phyloP scores from a whole-genome alignment of 352 stramenopile species.

The Phytophthora rubi region DNA sequence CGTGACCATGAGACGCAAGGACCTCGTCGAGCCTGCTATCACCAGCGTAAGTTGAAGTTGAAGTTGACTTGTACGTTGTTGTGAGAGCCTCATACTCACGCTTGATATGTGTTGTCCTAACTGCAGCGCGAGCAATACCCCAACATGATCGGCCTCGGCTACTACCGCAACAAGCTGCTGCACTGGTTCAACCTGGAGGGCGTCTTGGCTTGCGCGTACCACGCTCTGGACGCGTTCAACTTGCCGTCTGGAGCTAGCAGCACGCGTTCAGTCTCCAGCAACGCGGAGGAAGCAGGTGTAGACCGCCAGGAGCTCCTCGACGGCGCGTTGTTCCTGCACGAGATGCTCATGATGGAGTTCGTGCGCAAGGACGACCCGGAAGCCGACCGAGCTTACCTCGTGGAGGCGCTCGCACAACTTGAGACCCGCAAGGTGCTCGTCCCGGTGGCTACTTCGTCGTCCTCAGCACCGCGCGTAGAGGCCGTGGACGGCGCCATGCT shows the following conservation, averaged over 20 bases:
- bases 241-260: slow-evolving; percentile 22
- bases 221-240: slow-evolving; percentile 65
- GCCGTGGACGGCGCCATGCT: slow-evolving; percentile 47
- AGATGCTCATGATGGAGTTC: slow-evolving; percentile 84
- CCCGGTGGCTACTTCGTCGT: slow-evolving; percentile 17
- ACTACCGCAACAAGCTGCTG: slow-evolving; percentile 90
- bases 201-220: slow-evolving; percentile 77
- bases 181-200: slow-evolving; percentile 88
- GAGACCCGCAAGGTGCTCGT: slow-evolving; percentile 51
- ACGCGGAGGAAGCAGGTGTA: slow-evolving; percentile 37
- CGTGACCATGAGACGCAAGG: slow-evolving; percentile 72
- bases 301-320: slow-evolving; percentile 63
- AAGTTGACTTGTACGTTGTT: neutral
- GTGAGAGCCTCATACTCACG: neutral
- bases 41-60: slow-evolving; percentile 51
- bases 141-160: slow-evolving; percentile 88
- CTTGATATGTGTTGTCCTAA: slow-evolving; percentile 13
- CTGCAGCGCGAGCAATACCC: slow-evolving; percentile 76
- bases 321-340: slow-evolving; percentile 70
- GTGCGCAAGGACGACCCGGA: slow-evolving; percentile 70
- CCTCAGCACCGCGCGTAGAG: slow-evolving; percentile 23
- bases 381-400: slow-evolving; percentile 48
- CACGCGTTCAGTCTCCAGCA: slow-evolving; percentile 12
- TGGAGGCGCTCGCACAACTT: slow-evolving; percentile 47
- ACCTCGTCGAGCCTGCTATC: slow-evolving; percentile 83